phyloP scores from a whole-genome alignment of 306 rosid genomes.

The Sphenostylis stenocarpa region DNA sequence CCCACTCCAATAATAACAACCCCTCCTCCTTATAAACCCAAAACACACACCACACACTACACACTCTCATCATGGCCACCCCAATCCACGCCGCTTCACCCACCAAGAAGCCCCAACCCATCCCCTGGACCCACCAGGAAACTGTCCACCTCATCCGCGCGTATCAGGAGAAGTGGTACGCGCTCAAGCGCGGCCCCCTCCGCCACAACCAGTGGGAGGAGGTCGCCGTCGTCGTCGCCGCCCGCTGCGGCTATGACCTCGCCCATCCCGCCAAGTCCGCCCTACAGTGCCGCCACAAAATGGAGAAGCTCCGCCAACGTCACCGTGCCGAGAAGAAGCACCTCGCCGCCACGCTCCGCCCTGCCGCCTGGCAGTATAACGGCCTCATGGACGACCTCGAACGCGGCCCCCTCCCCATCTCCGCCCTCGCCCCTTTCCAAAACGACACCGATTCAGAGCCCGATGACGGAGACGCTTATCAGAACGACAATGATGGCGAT shows the following conservation, averaged over 20 bases:
- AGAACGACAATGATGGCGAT: slow-evolving; percentile 4
- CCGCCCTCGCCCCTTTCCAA: slow-evolving; percentile 32
- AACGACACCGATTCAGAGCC: not conserved
- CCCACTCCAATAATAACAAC: not conserved
- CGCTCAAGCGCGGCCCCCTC: slow-evolving; percentile 75
- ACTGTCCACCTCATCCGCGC: slow-evolving; percentile 77
- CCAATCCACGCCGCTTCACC: slow-evolving; percentile 23
- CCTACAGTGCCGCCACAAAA: slow-evolving; percentile 86
- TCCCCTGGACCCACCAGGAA: slow-evolving; percentile 90
- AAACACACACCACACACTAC: not conserved
- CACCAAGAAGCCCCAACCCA: slow-evolving; percentile 52
- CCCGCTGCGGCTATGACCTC: slow-evolving; percentile 72
- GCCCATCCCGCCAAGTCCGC: slow-evolving; percentile 63
- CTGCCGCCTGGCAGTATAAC: slow-evolving; percentile 57
- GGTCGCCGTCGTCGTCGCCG: slow-evolving; percentile 81
- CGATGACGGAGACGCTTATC: not conserved
- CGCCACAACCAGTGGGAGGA: slow-evolving; percentile 88
- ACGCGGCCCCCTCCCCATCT: slow-evolving; percentile 85
- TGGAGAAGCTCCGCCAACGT: slow-evolving; percentile 95
- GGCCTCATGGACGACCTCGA: slow-evolving; percentile 72
- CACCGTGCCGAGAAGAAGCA: slow-evolving; percentile 65
- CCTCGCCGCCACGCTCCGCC: not conserved
- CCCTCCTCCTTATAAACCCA: no score
- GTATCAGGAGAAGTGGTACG: slow-evolving; percentile 89
- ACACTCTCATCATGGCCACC: not conserved